These are phyloP conservation scores for Babesia bigemina DNA, from an alignment of 169 alveolate genomes.

Conservation along the genomic window DNA sequence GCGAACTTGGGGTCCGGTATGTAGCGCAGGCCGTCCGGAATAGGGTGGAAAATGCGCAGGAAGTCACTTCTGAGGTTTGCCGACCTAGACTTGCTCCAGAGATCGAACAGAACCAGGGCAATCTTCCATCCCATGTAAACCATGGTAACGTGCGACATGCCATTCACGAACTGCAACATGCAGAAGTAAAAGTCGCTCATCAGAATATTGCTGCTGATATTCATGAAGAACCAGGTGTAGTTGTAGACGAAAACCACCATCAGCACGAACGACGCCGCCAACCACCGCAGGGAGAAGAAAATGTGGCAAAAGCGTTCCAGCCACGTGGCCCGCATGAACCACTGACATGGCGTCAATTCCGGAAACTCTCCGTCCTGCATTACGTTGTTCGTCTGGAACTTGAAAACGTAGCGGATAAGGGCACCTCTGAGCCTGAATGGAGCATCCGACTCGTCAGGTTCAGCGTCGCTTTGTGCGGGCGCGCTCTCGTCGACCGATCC, in stretches of 20 bases:
- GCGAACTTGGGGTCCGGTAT: slow-evolving; percentile 21
- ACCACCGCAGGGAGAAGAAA: background rate
- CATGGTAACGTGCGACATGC: slow-evolving; percentile 5
- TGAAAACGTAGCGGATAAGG: background rate
- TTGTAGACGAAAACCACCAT: background rate
- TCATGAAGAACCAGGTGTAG: background rate
- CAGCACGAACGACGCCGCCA: background rate
- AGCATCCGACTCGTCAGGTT: background rate
- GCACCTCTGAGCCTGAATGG: background rate
- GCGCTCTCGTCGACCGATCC: background rate
- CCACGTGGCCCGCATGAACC: slow-evolving; percentile 1
- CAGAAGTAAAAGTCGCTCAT: slow-evolving; percentile 1
- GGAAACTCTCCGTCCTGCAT: slow-evolving; percentile 8
- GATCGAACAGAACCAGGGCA: background rate
- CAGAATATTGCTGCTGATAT: background rate
- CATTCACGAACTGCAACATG: background rate
- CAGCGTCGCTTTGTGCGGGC: background rate
- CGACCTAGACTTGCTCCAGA: background rate
- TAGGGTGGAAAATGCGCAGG: background rate
- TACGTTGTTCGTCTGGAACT: slow-evolving; percentile 2
- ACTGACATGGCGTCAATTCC: background rate
- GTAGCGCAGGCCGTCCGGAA: background rate
- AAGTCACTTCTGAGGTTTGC: background rate
- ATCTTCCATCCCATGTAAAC: slow-evolving; percentile 4
- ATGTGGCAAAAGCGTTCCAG: background rate